Base-by-base conservation (phyloP, 805 yeast species). In the Lachancea sp. region DNA sequence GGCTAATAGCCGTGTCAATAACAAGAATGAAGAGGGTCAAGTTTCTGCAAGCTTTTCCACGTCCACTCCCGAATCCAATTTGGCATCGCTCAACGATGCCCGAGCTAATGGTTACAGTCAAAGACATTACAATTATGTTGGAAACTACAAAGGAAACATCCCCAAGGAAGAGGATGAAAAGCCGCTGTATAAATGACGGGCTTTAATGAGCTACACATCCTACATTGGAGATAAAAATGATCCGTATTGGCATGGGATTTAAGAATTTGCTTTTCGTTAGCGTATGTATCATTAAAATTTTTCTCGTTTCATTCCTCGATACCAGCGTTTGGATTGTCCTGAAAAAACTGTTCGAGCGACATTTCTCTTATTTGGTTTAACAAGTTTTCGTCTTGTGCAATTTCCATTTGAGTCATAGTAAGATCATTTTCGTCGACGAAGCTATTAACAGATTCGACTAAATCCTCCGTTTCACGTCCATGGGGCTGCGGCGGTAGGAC, bases 401-500 rank as follows among this genome's bases (percentile, higher is more conserved):
- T 49, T 20, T 47, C 50, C 34, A 53, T 40, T 42, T 54, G 56
- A 19, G 57, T 48, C 11, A 29, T 38, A 2, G 49, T 48, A 19
- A 65, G 37, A 31, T 55, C 62, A 26, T 49, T 51, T 9, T 56
- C 58, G 40, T 63, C 63, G 15, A 66, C 55, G 36, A 59, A 63
- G 39, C 56, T 60, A 18, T 56, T 58, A 4, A 67, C 52, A 1
- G 48, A 50, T 46, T 67, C 71, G 11, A 63, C 49, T 17, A 46
- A 65, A 55, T 47, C 78, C 2, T 34, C 36, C 1, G 61, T 54
- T 29, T 58, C 61, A 34, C 48, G 58, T 4, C 52, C 48, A 1
- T 45, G 76, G 6, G 62, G 60, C 15, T 51, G 51, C 1, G 94
- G 92, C 2, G 94, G 89, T 17, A 83, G 56, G 2, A 81, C 72